These are phyloP conservation scores for Vicia faba DNA, from an alignment of 306 rosid genomes.

Conservation along the genomic window DNA sequence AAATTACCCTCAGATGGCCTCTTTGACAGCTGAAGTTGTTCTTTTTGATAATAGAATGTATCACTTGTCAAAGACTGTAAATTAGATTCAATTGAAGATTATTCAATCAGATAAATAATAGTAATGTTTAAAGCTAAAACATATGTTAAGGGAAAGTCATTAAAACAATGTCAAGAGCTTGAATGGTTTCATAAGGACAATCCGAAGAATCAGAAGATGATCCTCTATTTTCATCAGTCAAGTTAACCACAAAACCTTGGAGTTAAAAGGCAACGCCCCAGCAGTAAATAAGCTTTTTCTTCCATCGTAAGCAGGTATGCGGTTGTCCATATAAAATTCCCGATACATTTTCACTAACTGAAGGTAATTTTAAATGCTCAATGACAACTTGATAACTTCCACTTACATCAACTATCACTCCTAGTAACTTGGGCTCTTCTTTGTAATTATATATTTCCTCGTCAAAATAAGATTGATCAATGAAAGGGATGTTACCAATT, in stretches of 20 bases:
- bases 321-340: slow-evolving; percentile 39
- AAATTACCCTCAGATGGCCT: no score
- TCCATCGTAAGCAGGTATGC: slow-evolving; percentile 64
- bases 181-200: slow-evolving; percentile 63
- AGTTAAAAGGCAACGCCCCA: slow-evolving; percentile 54
- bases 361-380: no score
- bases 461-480: no score
- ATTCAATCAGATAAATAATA: neutral
- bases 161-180: slow-evolving; percentile 69
- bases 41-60: no score
- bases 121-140: slow-evolving; percentile 30
- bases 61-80: neutral
- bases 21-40: no score
- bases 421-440: no score
- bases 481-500: no score
- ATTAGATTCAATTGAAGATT: neutral
- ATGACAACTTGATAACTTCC: no score
- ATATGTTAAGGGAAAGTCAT: slow-evolving; percentile 58
- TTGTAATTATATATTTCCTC: no score
- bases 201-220: slow-evolving; percentile 47
- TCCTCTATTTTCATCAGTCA: slow-evolving; percentile 35
- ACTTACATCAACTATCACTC: no score
- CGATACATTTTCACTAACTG: neutral
- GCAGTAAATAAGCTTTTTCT: slow-evolving; percentile 59
- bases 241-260: slow-evolving; percentile 49